phyloP scores from a whole-genome alignment of 345 rosid genomes.

The Gossypium ekmanianum region DNA sequence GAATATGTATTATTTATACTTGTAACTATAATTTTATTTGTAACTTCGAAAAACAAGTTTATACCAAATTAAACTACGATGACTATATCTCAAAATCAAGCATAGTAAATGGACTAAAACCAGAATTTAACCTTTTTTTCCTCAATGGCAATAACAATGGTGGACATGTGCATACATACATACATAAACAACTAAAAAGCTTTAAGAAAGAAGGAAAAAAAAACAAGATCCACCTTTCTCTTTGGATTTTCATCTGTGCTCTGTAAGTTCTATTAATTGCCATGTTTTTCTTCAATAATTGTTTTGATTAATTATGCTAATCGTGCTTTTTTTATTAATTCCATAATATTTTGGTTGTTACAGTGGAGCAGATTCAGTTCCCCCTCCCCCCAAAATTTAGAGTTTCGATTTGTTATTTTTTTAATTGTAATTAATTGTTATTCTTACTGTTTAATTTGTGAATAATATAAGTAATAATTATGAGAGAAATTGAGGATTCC shows the following conservation, averaged over 20 bases:
- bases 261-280: not conserved
- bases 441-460: not conserved
- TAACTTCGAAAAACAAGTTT: too few relatives aligned
- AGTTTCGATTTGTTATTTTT: not conserved
- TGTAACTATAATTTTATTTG: too few relatives aligned
- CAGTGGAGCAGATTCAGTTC: not conserved
- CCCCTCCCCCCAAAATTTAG: not conserved
- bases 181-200: not conserved
- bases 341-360: not conserved
- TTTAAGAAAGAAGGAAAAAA: not conserved
- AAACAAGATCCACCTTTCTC: not conserved
- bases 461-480: conserved; percentile 31
- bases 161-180: too few relatives aligned
- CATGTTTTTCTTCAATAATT: not conserved
- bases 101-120: too few relatives aligned
- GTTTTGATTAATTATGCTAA: not conserved
- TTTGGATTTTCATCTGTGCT: too few relatives aligned
- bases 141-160: too few relatives aligned
- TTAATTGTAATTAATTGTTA: not conserved
- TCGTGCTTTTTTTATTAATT: not conserved
- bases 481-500: conserved; percentile 42
- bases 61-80: too few relatives aligned
- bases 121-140: too few relatives aligned
- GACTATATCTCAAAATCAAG: too few relatives aligned
- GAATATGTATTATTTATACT: too few relatives aligned